Conservation (phyloP, 768 basidiomycete species). For the Sarcomyxa edulis region DNA sequence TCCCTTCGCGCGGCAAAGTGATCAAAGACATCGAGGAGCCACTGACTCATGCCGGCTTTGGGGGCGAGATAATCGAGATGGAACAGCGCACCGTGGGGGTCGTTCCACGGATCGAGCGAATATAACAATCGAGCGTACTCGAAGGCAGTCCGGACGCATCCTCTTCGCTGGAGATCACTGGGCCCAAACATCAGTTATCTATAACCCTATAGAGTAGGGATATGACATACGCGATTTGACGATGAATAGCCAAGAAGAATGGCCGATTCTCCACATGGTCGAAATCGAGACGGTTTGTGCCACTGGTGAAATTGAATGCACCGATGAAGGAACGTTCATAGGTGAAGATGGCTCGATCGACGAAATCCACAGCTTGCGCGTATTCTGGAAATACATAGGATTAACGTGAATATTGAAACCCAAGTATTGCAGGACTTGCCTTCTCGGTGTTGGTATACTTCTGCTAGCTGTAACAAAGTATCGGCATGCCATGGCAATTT, state of each 20-base stretch:
- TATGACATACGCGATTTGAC: slow-evolving; percentile 66
- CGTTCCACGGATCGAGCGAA: slow-evolving; percentile 79
- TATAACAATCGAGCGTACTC: slow-evolving; percentile 87
- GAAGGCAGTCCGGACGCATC: slow-evolving; percentile 85
- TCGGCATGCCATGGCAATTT: slow-evolving; percentile 90
- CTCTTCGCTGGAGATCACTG: slow-evolving; percentile 84
- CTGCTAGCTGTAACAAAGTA: slow-evolving; percentile 81
- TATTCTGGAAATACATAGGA: slow-evolving; percentile 54
- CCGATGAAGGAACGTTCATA: slow-evolving; percentile 90
- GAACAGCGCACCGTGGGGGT: slow-evolving; percentile 82
- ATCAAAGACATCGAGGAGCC: slow-evolving; percentile 71
- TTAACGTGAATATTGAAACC: slow-evolving; percentile 2
- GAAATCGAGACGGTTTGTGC: slow-evolving; percentile 83
- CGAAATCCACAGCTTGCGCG: slow-evolving; percentile 76
- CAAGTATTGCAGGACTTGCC: slow-evolving; percentile 35
- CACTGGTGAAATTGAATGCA: slow-evolving; percentile 78
- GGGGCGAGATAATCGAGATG: slow-evolving; percentile 84
- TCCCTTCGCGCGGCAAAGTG: slow-evolving; percentile 28
- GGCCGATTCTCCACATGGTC: slow-evolving; percentile 87
- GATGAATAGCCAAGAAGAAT: slow-evolving; percentile 84
- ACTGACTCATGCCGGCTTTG: slow-evolving; percentile 74
- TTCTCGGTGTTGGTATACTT: slow-evolving; percentile 83
- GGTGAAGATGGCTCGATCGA: slow-evolving; percentile 90
- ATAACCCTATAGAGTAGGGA: not conserved
- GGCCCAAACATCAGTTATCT: not conserved